A percentile compares a stretch with the other conserved stretches of the same genome.
Evolutionary conservation across 306 rosid species (phyloP).

Genomic region (Fragaria iinumae): DNA sequence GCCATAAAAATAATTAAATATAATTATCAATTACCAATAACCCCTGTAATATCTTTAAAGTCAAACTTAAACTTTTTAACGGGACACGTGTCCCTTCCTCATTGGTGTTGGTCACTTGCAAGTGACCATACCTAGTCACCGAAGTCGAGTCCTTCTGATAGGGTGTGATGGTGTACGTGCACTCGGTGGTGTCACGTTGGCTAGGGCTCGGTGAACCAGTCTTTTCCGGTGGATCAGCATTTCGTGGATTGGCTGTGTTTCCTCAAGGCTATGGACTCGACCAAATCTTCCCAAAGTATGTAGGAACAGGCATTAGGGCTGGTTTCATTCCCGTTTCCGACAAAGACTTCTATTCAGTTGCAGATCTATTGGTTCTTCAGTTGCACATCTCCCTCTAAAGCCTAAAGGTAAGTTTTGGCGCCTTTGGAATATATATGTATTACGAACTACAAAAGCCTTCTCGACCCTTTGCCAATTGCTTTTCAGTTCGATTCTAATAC

Average conservation of each 20-base stretch:
- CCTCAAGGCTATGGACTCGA: slow-evolving; percentile 28
- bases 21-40: no score
- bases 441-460: no score
- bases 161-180: slow-evolving; percentile 31
- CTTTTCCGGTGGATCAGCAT: slow-evolving; percentile 17
- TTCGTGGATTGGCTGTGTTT: slow-evolving; percentile 24
- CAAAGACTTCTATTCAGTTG: slow-evolving; percentile 10
- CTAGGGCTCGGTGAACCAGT: slow-evolving; percentile 21
- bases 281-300: slow-evolving; percentile 4
- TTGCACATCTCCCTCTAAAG: neutral
- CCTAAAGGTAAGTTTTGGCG: neutral
- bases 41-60: no score
- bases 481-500: no score
- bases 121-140: no score
- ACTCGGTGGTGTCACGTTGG: slow-evolving; percentile 24
- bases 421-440: no score
- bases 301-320: slow-evolving; percentile 18
- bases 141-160: neutral
- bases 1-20: no score
- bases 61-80: no score
- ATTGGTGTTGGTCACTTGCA: no score
- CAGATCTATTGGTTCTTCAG: slow-evolving; percentile 19
- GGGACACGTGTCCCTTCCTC: no score
- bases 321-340: slow-evolving; percentile 25
- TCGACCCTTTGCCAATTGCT: neutral